A percentile compares a stretch with the other conserved stretches of the same genome.
phyloP scores from a whole-genome alignment of 306 rosid species.

The Elaeagnus macrophylla region DNA sequence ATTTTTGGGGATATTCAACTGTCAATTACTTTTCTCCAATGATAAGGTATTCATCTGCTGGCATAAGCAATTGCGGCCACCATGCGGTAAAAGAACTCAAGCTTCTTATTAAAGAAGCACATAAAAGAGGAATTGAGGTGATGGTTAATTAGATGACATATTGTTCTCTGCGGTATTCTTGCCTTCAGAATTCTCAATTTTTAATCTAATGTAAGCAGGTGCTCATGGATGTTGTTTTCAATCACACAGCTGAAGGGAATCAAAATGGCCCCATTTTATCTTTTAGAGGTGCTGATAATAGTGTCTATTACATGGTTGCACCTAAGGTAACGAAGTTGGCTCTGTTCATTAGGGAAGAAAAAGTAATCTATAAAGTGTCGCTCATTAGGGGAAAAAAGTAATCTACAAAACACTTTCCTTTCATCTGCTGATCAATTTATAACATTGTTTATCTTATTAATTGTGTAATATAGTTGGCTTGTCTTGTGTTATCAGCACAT shows the following conservation, averaged over 20 bases:
- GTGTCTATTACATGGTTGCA: slow-evolving; percentile 82
- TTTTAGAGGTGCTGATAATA: slow-evolving; percentile 87
- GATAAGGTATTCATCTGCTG: slow-evolving; percentile 84
- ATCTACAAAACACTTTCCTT: too few relatives aligned
- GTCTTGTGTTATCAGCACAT: too few relatives aligned
- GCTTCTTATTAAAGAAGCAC: slow-evolving; percentile 80
- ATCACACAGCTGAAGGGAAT: slow-evolving; percentile 99
- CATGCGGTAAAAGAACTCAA: slow-evolving; percentile 79
- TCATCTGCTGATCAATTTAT: too few relatives aligned
- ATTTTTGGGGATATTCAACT: slow-evolving; percentile 97
- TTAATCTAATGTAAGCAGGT: slow-evolving; percentile 49
- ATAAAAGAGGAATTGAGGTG: slow-evolving; percentile 96
- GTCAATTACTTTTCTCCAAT: slow-evolving; percentile 88
- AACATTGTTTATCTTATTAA: too few relatives aligned
- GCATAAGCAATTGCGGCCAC: slow-evolving; percentile 60
- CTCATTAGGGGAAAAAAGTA: too few relatives aligned
- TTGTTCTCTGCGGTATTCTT: background rate
- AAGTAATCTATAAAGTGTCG: too few relatives aligned
- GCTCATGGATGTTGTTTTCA: slow-evolving; percentile 94
- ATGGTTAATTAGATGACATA: slow-evolving; percentile 8
- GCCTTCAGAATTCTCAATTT: slow-evolving; percentile 8
- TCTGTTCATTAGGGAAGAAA: too few relatives aligned
- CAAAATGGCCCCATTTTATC: slow-evolving; percentile 84
- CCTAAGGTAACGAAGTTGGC: slow-evolving; percentile 51
- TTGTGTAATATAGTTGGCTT: too few relatives aligned